Conservation (phyloP, 2,329 filamentous ascomycete species). For the Pseudogymnoascus sp. region DNA sequence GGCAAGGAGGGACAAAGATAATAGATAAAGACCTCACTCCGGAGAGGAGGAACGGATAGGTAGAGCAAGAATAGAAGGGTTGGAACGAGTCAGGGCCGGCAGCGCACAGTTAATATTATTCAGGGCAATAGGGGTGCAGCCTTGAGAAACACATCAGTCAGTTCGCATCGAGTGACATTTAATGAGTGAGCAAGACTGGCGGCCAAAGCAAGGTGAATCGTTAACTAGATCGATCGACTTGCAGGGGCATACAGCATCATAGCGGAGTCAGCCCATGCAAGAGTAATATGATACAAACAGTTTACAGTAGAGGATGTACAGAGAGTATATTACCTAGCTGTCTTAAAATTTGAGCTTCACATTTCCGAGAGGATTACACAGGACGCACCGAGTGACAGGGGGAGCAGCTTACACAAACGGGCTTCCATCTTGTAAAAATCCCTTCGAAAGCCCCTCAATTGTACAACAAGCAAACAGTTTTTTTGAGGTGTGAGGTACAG, state of each 20-base stretch:
- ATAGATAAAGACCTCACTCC: conserved; percentile 4
- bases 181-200: not conserved
- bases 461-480: not conserved
- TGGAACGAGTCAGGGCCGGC: not conserved
- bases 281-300: conserved; percentile 8
- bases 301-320: conserved; percentile 8
- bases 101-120: conserved; percentile 4
- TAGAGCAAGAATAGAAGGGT: not conserved
- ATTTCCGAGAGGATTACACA: not conserved
- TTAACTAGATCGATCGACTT: conserved; percentile 8
- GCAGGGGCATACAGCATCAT: conserved; percentile 7
- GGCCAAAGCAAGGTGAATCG: conserved; percentile 8
- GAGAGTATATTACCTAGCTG: conserved; percentile 1
- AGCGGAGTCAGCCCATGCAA: conserved; percentile 6
- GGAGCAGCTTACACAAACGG: not conserved
- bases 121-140: conserved; percentile 4
- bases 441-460: not conserved
- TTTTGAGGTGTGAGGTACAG: not conserved
- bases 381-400: not conserved
- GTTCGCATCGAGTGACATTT: conserved; percentile 6
- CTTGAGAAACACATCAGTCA: conserved; percentile 1
- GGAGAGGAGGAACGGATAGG: conserved; percentile 5
- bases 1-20: not conserved
- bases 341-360: not conserved
- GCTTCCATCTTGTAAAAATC: not conserved